These are phyloP conservation scores for Excoecaria cochinchinensis DNA, from an alignment of 345 rosid genomes.

Conservation along the genomic window DNA sequence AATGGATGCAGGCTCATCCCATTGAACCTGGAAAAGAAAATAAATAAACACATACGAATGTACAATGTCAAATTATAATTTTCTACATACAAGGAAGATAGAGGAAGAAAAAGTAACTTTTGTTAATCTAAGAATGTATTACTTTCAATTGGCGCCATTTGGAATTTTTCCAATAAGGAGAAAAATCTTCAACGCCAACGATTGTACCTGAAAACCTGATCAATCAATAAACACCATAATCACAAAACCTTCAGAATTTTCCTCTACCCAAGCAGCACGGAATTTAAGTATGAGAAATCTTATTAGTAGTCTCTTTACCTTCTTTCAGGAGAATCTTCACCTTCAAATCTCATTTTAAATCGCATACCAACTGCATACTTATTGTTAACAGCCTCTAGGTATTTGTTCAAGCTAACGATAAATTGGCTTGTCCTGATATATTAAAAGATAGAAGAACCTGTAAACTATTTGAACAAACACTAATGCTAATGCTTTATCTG, in stretches of 20 bases:
- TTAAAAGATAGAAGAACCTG: neutral
- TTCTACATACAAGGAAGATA: too few relatives aligned
- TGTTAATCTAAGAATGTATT: neutral
- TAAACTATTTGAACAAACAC: neutral
- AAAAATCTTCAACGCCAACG: slow-evolving; percentile 76
- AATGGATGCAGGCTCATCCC: slow-evolving; percentile 92
- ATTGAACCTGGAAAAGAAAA: slow-evolving; percentile 55
- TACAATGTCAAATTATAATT: too few relatives aligned
- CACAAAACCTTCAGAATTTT: neutral
- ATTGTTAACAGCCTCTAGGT: slow-evolving; percentile 62
- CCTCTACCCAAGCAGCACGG: neutral
- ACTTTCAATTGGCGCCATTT: slow-evolving; percentile 88
- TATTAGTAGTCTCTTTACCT: slow-evolving; percentile 44
- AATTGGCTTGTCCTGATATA: slow-evolving; percentile 87
- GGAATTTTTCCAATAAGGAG: slow-evolving; percentile 75
- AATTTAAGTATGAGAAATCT: neutral
- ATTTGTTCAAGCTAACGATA: slow-evolving; percentile 79
- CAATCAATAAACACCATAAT: slow-evolving; percentile 7
- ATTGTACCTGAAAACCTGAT: slow-evolving; percentile 87
- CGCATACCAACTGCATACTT: slow-evolving; percentile 76
- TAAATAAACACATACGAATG: neutral
- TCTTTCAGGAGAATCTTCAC: slow-evolving; percentile 88
- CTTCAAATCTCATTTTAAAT: slow-evolving; percentile 90
- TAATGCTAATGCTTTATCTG: too few relatives aligned
- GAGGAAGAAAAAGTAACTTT: too few relatives aligned